Conservation (phyloP, 164 flowering plant genomes). For the Dillenia turbinata region DNA sequence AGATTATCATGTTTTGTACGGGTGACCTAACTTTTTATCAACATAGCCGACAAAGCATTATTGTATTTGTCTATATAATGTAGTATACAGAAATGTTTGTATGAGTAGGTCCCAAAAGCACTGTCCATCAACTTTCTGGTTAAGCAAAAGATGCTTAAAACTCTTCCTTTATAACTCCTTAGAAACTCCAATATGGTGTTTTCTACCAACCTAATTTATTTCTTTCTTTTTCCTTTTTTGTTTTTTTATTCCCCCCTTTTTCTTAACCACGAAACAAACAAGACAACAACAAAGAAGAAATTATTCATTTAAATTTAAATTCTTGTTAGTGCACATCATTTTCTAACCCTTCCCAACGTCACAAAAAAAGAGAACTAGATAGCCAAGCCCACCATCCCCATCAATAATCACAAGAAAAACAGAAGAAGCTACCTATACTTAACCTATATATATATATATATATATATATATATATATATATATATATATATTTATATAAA, state of each 20-base stretch:
- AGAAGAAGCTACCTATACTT: too few relatives aligned
- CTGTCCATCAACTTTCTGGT: slow-evolving; percentile 9
- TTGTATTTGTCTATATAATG: slow-evolving; percentile 17
- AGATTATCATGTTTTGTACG: slow-evolving; percentile 20
- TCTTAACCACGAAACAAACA: slow-evolving; percentile 7
- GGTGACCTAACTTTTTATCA: slow-evolving; percentile 31
- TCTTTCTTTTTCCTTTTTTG: slow-evolving; percentile 1
- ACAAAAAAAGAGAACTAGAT: slow-evolving; percentile 2
- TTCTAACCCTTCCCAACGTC: slow-evolving; percentile 15
- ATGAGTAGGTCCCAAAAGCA: not conserved
- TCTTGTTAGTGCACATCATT: slow-evolving; percentile 21
- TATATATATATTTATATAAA: too few relatives aligned
- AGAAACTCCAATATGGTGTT: not conserved
- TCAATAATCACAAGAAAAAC: too few relatives aligned
- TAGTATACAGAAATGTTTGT: not conserved
- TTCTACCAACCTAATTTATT: not conserved
- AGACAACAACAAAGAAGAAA: not conserved
- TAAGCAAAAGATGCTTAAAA: slow-evolving; percentile 9
- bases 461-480: too few relatives aligned
- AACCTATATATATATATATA: too few relatives aligned
- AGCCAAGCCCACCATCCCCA: too few relatives aligned
- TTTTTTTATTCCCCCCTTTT: not conserved
- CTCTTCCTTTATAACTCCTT: slow-evolving; percentile 3
- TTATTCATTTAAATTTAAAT: slow-evolving; percentile 2
- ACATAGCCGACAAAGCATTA: slow-evolving; percentile 40